Conservation (phyloP, 805 yeast genomes). For the Priceomyces haplophilus region DNA sequence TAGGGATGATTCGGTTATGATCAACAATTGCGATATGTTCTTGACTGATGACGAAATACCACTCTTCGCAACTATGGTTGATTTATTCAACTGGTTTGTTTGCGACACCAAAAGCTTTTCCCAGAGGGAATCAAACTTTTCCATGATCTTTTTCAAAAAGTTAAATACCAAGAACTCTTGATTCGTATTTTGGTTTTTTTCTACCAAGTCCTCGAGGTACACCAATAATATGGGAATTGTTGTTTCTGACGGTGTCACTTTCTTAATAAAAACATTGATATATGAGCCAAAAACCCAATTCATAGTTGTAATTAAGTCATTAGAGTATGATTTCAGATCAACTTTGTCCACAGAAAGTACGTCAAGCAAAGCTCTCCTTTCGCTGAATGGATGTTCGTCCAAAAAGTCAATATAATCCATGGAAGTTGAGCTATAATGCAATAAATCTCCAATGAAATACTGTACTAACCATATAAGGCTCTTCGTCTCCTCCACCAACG, state of each 20-base stretch:
- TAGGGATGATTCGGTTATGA: conserved; percentile 32
- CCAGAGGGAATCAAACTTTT: conserved; percentile 57
- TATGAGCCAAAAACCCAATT: conserved; percentile 45
- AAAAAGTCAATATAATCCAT: conserved; percentile 31
- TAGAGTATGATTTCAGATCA: conserved; percentile 43
- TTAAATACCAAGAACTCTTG: conserved; percentile 61
- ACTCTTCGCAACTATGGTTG: conserved; percentile 34
- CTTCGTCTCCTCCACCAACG: conserved; percentile 33
- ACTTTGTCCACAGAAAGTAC: conserved; percentile 24
- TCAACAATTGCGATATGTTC: conserved; percentile 31
- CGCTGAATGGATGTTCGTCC: conserved; percentile 22
- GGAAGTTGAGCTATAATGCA: conserved; percentile 37
- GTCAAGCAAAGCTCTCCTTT: conserved; percentile 18
- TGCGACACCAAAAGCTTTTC: conserved; percentile 55
- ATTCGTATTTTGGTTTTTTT: conserved; percentile 46
- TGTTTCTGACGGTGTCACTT: conserved; percentile 34
- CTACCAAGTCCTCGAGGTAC: conserved; percentile 25
- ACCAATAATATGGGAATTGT: conserved; percentile 32
- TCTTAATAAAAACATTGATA: conserved; percentile 33
- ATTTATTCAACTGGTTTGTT: conserved; percentile 34
- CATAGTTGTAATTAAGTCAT: conserved; percentile 44
- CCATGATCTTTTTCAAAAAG: conserved; percentile 49
- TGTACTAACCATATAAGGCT: conserved; percentile 37
- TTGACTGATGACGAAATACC: conserved; percentile 34
- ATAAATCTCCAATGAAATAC: conserved; percentile 38